Conservation (phyloP, 225 moss, liverwort and hornwort species). For the Physcomitrium patens region DNA sequence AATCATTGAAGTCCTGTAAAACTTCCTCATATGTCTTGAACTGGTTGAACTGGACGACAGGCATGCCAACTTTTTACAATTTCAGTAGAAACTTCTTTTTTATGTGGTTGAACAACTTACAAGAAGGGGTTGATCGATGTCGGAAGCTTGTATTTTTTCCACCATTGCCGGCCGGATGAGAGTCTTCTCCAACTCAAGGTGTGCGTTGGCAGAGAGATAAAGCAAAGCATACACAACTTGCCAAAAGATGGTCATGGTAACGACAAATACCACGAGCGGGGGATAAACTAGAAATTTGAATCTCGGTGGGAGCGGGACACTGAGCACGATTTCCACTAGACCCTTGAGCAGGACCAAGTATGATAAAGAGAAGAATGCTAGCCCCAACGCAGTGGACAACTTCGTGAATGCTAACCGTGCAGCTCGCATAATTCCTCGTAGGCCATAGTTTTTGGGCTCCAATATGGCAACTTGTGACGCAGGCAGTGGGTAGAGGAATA, state of each 20-base stretch:
- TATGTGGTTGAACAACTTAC: constrained; percentile 21
- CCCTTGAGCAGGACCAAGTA: constrained; percentile 43
- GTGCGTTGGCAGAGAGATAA: constrained; percentile 34
- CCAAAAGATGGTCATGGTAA: constrained; percentile 48
- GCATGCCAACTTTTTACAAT: not conserved
- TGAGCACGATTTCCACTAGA: constrained; percentile 40
- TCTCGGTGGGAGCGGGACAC: constrained; percentile 46
- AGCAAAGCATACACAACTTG: constrained; percentile 50
- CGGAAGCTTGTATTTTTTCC: constrained; percentile 9
- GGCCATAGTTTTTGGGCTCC: constrained; percentile 42
- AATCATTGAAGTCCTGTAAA: not conserved
- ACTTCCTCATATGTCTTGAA: constrained; percentile 1
- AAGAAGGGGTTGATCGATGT: constrained; percentile 32
- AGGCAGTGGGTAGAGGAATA: constrained; percentile 42
- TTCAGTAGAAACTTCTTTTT: not conserved
- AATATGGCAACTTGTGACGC: constrained; percentile 43
- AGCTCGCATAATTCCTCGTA: constrained; percentile 32
- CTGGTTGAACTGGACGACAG: not conserved
- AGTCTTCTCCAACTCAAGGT: constrained; percentile 24
- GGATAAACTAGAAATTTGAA: constrained; percentile 48
- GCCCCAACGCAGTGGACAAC: constrained; percentile 10
- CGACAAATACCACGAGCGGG: constrained; percentile 36
- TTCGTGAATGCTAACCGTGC: constrained; percentile 31
- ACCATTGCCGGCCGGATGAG: constrained; percentile 6
- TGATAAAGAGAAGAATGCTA: constrained; percentile 28